Evolutionary conservation across 768 basidiomycete genomes (phyloP).

Genomic region (Trametes maxima): DNA sequence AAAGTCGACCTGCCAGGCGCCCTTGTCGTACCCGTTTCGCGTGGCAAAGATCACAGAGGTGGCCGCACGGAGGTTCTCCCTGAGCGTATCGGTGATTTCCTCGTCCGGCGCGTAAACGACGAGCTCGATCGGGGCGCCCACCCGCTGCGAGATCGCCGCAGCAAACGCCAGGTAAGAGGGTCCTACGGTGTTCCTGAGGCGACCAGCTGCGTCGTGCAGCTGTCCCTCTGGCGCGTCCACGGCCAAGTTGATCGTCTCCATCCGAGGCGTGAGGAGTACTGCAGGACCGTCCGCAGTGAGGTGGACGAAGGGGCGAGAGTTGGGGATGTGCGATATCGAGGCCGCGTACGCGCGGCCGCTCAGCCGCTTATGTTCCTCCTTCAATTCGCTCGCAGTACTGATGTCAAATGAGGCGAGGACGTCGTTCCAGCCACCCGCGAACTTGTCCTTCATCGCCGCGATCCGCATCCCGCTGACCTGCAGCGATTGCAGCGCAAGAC

Average conservation of each 20-base stretch:
- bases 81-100: slow-evolving; percentile 6
- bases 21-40: slow-evolving; percentile 56
- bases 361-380: slow-evolving; percentile 43
- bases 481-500: slow-evolving; percentile 43
- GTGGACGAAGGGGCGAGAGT: slow-evolving; percentile 41
- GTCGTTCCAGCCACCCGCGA: slow-evolving; percentile 50
- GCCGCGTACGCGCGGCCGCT: slow-evolving; percentile 50
- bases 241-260: slow-evolving; percentile 60
- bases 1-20: slow-evolving; percentile 53
- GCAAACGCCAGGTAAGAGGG: slow-evolving; percentile 57
- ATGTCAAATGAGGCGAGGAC: slow-evolving; percentile 29
- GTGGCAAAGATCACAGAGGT: slow-evolving; percentile 52
- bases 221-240: slow-evolving; percentile 59
- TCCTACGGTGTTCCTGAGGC: slow-evolving; percentile 57
- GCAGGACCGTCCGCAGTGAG: slow-evolving; percentile 26
- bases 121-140: slow-evolving; percentile 39
- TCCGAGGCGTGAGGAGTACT: slow-evolving; percentile 55
- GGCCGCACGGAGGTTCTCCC: slow-evolving; percentile 22
- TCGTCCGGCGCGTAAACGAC: slow-evolving; percentile 44
- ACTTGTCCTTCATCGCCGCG: slow-evolving; percentile 49
- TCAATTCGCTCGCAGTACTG: slow-evolving; percentile 28
- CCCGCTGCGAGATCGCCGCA: slow-evolving; percentile 35
- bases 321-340: slow-evolving; percentile 51
- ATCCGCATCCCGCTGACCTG: slow-evolving; percentile 49
- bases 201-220: slow-evolving; percentile 44